Percentiles rank a stretch among this genome's conserved stretches.
Conservation (phyloP, 768 basidiomycete genomes). For the Flagelloscypha sp. region DNA sequence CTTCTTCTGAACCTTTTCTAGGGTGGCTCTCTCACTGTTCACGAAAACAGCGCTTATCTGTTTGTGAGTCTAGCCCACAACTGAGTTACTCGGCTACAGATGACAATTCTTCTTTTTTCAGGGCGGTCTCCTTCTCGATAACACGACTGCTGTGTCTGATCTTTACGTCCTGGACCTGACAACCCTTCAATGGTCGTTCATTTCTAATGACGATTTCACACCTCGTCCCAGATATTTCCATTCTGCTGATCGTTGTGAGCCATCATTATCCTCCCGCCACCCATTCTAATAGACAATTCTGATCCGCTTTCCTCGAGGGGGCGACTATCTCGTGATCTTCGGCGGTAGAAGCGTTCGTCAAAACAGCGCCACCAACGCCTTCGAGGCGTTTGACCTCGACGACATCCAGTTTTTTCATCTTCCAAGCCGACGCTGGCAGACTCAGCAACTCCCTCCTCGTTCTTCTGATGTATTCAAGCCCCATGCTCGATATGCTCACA, state of each 20-base stretch:
- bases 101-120: too few relatives aligned
- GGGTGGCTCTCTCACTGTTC: too few relatives aligned
- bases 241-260: constrained; percentile 14
- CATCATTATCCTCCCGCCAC: background rate
- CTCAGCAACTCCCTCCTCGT: background rate
- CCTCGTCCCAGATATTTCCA: constrained; percentile 11
- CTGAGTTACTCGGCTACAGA: too few relatives aligned
- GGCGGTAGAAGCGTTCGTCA: constrained; percentile 9
- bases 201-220: constrained; percentile 4
- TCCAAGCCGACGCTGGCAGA: constrained; percentile 7
- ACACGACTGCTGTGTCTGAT: constrained; percentile 4
- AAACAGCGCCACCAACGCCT: constrained; percentile 1
- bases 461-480: constrained; percentile 1
- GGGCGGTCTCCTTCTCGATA: background rate
- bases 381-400: background rate
- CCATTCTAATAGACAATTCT: background rate
- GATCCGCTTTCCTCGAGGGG: constrained; percentile 8
- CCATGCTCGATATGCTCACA: constrained; percentile 6
- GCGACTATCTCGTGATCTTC: constrained; percentile 12
- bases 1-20: too few relatives aligned
- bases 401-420: constrained; percentile 9
- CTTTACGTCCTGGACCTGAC: constrained; percentile 12
- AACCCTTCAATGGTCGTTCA: constrained; percentile 11
- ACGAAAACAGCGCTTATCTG: too few relatives aligned
- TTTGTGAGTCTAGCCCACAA: too few relatives aligned